phyloP scores from a whole-genome alignment of 1,139 yeast genomes.

The Torulaspora pretoriensis region DNA sequence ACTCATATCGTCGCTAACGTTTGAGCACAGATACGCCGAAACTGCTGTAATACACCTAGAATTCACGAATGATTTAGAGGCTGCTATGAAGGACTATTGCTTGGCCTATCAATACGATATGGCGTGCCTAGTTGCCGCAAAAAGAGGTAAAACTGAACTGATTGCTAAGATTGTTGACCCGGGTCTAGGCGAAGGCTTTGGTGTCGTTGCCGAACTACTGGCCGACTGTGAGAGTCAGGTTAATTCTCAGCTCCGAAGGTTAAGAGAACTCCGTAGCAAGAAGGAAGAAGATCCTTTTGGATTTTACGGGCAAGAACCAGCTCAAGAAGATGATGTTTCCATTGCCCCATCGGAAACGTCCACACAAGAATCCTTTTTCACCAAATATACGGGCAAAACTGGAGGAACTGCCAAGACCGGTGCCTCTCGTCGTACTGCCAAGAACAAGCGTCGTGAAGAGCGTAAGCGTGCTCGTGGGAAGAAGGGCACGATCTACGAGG shows the following conservation, averaged over 20 bases:
- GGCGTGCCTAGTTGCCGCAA: slow-evolving; percentile 64
- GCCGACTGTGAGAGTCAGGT: slow-evolving; percentile 90
- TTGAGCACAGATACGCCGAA: slow-evolving; percentile 69
- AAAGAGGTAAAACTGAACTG: slow-evolving; percentile 43
- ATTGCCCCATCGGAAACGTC: slow-evolving; percentile 93
- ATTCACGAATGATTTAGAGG: slow-evolving; percentile 56
- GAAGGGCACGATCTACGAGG: slow-evolving; percentile 96
- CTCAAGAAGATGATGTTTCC: slow-evolving; percentile 88
- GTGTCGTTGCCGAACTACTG: slow-evolving; percentile 75
- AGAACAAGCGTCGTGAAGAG: slow-evolving; percentile 90
- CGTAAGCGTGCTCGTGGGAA: slow-evolving; percentile 95
- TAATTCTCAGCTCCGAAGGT: slow-evolving; percentile 73
- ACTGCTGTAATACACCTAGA: slow-evolving; percentile 77
- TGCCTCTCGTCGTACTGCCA: slow-evolving; percentile 85
- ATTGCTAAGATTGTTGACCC: slow-evolving; percentile 62
- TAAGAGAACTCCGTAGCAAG: slow-evolving; percentile 79
- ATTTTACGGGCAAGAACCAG: slow-evolving; percentile 70
- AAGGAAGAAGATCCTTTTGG: slow-evolving; percentile 81
- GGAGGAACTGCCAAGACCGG: slow-evolving; percentile 96
- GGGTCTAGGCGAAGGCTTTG: slow-evolving; percentile 82
- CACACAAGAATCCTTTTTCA: slow-evolving; percentile 86
- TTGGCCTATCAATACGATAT: slow-evolving; percentile 71
- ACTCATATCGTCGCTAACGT: slow-evolving; percentile 56
- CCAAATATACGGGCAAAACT: slow-evolving; percentile 94
- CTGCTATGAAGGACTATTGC: slow-evolving; percentile 65